Evolutionary conservation across 2,329 filamentous ascomycete genomes (phyloP), one percentile per base, ranked within the genome.

Genomic region (Setomelanomma holmii): DNA sequence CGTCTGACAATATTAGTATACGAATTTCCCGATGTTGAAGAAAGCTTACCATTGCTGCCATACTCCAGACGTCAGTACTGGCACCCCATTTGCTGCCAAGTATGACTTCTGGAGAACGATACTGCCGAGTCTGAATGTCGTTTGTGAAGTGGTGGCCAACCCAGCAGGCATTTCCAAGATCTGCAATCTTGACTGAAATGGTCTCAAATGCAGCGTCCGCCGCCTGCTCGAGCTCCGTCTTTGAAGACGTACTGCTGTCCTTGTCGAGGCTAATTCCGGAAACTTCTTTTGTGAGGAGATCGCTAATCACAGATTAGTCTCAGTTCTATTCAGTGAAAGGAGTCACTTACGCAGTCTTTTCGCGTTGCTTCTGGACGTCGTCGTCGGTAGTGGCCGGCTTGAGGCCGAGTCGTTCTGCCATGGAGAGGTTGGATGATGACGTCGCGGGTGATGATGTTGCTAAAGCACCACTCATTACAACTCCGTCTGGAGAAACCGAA

Each of bases 21-120:
- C 44, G 46, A 2, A 6, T 33, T 21, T 17, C 22, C 19, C 6
- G 17, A 16, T 10, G 3, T 1, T 22, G 4, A 14, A 5, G 10
- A 6, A 7, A 21, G 71, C 86, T 67, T 83, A 98, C 95, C 95
- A 99, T 99, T 63, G 90, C 90, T 53, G 95, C 93, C 95, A 99
- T 99, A 78, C 93, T 98, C 95, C 95, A 99, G 6, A 98, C 90
- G 76, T 99, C 95, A 1, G 95, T 98, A 73, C 93, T 98, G n/a
- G 95, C 95, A 63, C 95, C 95, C 95, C 95, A 99, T 80, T 98
- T 98, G 3, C 92, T 87, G 34, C 95, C 95, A 17, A 99, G 80
- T 55, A 99, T 98, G 50, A 99, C 95, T 77, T 99, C 95, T 1
- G 95, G 95, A 1, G 95, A 98, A 51, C 95, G 85, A 76, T 99